A percentile compares a stretch with the other conserved stretches of the same genome.
phyloP scores from a whole-genome alignment of 73 alveolate species.

The Symbiodinium natans region DNA sequence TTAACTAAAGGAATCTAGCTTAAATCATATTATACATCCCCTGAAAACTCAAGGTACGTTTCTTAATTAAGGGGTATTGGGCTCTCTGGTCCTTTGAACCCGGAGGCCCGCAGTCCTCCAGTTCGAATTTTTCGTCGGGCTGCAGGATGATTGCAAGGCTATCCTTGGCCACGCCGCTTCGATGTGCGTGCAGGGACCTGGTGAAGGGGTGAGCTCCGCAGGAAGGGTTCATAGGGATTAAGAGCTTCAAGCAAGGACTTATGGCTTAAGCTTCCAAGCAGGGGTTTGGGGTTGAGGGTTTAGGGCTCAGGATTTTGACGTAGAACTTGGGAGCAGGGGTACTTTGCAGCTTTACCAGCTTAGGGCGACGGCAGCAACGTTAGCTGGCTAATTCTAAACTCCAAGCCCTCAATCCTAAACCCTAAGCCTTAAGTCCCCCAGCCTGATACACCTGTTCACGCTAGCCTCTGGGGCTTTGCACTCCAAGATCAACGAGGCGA shows the following conservation, averaged over 20 bases:
- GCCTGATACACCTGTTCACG: constrained; percentile 20
- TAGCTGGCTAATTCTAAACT: not conserved
- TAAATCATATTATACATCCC: too few species aligned
- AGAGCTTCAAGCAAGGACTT: not conserved
- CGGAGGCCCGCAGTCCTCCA: not conserved
- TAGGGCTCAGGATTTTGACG: not conserved
- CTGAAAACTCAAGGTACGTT: too few species aligned
- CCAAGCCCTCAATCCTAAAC: not conserved
- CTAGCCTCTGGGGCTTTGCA: constrained; percentile 2
- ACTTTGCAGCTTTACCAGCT: not conserved
- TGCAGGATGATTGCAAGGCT: constrained; percentile 3
- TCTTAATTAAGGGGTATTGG: not conserved
- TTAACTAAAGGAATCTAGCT: too few species aligned
- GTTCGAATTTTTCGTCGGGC: not conserved
- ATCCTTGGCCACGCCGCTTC: constrained; percentile 1
- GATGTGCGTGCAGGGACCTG: constrained; percentile 9
- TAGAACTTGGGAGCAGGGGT: not conserved
- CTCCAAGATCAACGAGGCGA: constrained; percentile 4
- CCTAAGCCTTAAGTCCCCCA: not conserved
- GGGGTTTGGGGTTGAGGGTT: not conserved
- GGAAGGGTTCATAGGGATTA: not conserved
- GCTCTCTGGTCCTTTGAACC: not conserved
- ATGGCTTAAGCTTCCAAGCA: not conserved
- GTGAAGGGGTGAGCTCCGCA: not conserved
- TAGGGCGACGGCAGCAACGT: not conserved